Conservation (phyloP, 768 basidiomycete genomes). For the Xanthoconium purpureum region DNA sequence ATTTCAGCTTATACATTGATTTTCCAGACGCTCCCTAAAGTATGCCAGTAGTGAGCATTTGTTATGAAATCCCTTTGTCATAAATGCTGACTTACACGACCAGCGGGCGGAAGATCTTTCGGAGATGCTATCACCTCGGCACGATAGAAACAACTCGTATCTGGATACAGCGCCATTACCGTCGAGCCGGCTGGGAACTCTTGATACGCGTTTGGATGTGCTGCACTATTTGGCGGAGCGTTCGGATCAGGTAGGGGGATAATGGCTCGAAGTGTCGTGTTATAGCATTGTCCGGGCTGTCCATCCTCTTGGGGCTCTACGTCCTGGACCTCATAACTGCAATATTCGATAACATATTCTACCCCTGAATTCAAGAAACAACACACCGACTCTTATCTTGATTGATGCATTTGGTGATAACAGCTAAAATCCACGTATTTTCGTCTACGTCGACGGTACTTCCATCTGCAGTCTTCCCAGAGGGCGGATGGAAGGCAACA, state of each 20-base stretch:
- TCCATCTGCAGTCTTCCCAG: conserved; percentile 47
- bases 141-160: conserved; percentile 88
- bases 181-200: conserved; percentile 69
- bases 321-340: conserved; percentile 83
- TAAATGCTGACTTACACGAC: conserved; percentile 34
- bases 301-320: conserved; percentile 81
- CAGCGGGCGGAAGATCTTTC: conserved; percentile 35
- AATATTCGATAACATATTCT: not conserved
- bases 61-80: not conserved
- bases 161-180: conserved; percentile 87
- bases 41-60: conserved; percentile 7
- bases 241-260: conserved; percentile 79
- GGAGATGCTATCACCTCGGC: conserved; percentile 80
- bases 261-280: conserved; percentile 64
- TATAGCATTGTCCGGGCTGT: conserved; percentile 66
- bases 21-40: conserved; percentile 40
- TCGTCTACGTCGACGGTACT: conserved; percentile 51
- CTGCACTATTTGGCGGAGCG: conserved; percentile 52
- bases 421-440: conserved; percentile 75
- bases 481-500: conserved; percentile 75
- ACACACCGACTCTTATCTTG: conserved; percentile 67
- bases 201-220: conserved; percentile 67
- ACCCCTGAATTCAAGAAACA: not conserved
- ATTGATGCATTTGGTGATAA: conserved; percentile 66
- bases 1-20: conserved; percentile 74